A percentile compares a stretch with the other conserved stretches of the same genome.
phyloP scores from a whole-genome alignment of 2,329 filamentous ascomycete species.

The Fonsecaea erecta region DNA sequence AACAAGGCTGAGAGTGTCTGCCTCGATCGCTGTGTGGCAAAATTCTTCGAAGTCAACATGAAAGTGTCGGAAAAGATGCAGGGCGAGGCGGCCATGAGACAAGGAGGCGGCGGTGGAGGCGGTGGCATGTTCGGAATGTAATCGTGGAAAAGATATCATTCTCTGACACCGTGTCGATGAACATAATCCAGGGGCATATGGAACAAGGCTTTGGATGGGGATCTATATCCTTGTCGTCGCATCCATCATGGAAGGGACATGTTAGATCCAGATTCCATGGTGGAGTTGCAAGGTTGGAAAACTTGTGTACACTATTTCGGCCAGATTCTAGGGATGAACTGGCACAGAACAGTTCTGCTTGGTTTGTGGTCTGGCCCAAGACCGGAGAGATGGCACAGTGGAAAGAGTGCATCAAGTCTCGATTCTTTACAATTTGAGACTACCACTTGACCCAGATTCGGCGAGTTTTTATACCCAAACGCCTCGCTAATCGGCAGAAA shows the following conservation, averaged over 20 bases:
- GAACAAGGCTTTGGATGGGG: not conserved
- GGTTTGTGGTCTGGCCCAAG: not conserved
- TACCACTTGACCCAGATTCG: not conserved
- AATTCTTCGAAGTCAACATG: constrained; percentile 98
- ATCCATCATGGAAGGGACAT: not conserved
- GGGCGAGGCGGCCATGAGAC: constrained; percentile 73
- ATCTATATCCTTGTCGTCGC: not conserved
- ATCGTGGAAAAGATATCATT: constrained; percentile 19
- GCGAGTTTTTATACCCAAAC: constrained; percentile 7
- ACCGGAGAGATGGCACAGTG: not conserved
- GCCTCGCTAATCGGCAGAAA: constrained; percentile 23
- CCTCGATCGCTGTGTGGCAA: constrained; percentile 93
- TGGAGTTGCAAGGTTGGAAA: not conserved
- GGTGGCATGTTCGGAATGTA: constrained; percentile 51
- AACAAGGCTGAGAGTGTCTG: constrained; percentile 99
- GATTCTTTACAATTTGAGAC: not conserved
- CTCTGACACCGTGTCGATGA: not conserved
- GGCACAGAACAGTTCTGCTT: not conserved
- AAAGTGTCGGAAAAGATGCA: constrained; percentile 98
- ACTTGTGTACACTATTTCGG: constrained; percentile 4
- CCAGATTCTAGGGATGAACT: not conserved
- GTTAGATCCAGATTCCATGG: not conserved
- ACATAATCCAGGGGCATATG: not conserved
- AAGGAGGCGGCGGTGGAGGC: constrained; percentile 61
- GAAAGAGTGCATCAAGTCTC: not conserved